Evolutionary conservation across 2,329 filamentous ascomycete species (phyloP).

Genomic region (Aureobasidium sp.): DNA sequence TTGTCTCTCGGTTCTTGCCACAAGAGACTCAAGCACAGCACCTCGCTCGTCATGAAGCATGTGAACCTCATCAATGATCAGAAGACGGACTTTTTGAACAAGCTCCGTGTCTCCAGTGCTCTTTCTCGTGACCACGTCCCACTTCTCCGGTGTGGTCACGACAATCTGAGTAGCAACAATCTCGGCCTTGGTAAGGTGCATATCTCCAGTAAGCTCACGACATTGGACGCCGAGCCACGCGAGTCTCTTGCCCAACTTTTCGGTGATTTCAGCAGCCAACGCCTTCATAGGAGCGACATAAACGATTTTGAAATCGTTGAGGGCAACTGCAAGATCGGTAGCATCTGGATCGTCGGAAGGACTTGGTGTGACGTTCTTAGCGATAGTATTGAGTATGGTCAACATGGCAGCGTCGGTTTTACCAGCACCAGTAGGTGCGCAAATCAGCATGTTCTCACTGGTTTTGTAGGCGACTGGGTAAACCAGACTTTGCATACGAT

Average conservation of each 20-base stretch:
- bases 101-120: conserved; percentile 95
- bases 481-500: conserved; percentile 96
- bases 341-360: conserved; percentile 67
- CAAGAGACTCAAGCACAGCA: conserved; percentile 89
- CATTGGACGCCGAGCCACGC: conserved; percentile 90
- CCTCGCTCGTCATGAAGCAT: conserved; percentile 98
- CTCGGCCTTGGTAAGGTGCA: conserved; percentile 96
- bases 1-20: conserved; percentile 88
- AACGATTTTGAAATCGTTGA: conserved; percentile 93
- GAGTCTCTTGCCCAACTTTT: conserved; percentile 84
- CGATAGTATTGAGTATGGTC: conserved; percentile 83
- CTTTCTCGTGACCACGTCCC: conserved; percentile 97
- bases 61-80: conserved; percentile 98
- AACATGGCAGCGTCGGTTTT: conserved; percentile 99
- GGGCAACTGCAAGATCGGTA: conserved; percentile 72
- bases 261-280: conserved; percentile 89
- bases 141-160: conserved; percentile 97
- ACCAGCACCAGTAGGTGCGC: conserved; percentile 87
- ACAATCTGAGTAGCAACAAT: conserved; percentile 96
- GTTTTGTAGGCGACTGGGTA: conserved; percentile 94
- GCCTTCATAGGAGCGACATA: conserved; percentile 99
- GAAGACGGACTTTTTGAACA: conserved; percentile 89
- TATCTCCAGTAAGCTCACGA: conserved; percentile 92
- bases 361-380: conserved; percentile 75
- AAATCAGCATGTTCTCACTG: conserved; percentile 97